phyloP scores from a whole-genome alignment of 176 grass and related monocot genomes.

The maize (Zea mays) region Zm-B73-REFERENCE-NAM-5.0 NC_050103.1:64325001-64325500 shows the following conservation, averaged over 20 bases:
- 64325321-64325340: constrained; percentile 87
- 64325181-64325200: constrained; percentile 62
- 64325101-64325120: constrained; percentile 89
- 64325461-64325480: constrained; percentile 93
- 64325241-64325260: constrained; percentile 98
- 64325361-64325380: constrained; percentile 1
- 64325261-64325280: constrained; percentile 96
- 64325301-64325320: constrained; percentile 98
- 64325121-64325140: constrained; percentile 15
- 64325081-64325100: constrained; percentile 95
- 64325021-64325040: constrained; percentile 99
- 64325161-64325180: constrained; percentile 21
- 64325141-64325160: constrained; percentile 8
- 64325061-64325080: constrained; percentile 95
- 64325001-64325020: constrained; percentile 75
- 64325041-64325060: constrained; percentile 98
- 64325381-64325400: constrained; percentile 25
- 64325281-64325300: constrained; percentile 96
- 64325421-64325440: constrained; percentile 19
- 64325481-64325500: constrained; percentile 82
- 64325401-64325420: not conserved
- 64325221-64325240: constrained; percentile 96
- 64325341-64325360: constrained; percentile 2
- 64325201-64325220: constrained; percentile 94
- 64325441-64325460: constrained; percentile 78